These are phyloP conservation scores for Chalciporus sphaerocephalus DNA, from an alignment of 768 basidiomycete species.

Conservation along the genomic window DNA sequence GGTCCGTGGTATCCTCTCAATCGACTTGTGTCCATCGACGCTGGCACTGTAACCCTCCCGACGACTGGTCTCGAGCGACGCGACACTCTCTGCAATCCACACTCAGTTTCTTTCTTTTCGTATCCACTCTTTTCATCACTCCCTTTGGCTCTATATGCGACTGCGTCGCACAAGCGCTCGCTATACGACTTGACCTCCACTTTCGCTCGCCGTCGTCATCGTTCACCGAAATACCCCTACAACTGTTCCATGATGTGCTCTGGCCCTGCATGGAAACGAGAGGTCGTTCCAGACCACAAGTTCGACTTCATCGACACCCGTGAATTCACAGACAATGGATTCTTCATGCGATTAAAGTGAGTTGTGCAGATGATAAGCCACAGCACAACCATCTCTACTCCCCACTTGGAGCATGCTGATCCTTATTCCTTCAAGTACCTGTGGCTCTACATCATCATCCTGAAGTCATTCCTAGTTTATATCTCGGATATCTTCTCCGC, in stretches of 20 bases:
- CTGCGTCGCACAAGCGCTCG: slow-evolving; percentile 31
- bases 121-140: slow-evolving; percentile 20
- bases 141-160: slow-evolving; percentile 27
- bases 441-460: slow-evolving; percentile 87
- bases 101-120: slow-evolving; percentile 22
- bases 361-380: slow-evolving; percentile 14
- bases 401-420: background rate
- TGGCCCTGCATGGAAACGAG: slow-evolving; percentile 91
- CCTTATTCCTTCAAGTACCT: slow-evolving; percentile 58
- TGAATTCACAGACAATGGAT: slow-evolving; percentile 88
- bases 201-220: slow-evolving; percentile 22
- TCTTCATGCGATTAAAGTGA: slow-evolving; percentile 82
- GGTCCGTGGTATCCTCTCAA: background rate
- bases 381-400: background rate
- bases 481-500: slow-evolving; percentile 97
- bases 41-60: slow-evolving; percentile 10
- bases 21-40: slow-evolving; percentile 6
- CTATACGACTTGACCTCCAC: slow-evolving; percentile 24
- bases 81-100: slow-evolving; percentile 1
- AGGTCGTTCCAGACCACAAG: slow-evolving; percentile 98
- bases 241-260: slow-evolving; percentile 32
- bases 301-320: slow-evolving; percentile 95
- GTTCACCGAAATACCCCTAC: slow-evolving; percentile 12
- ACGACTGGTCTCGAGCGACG: slow-evolving; percentile 16
- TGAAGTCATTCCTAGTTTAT: slow-evolving; percentile 96